Evolutionary conservation across 352 stramenopile species (phyloP).

Genomic region (Elongisporangium anandrum): DNA sequence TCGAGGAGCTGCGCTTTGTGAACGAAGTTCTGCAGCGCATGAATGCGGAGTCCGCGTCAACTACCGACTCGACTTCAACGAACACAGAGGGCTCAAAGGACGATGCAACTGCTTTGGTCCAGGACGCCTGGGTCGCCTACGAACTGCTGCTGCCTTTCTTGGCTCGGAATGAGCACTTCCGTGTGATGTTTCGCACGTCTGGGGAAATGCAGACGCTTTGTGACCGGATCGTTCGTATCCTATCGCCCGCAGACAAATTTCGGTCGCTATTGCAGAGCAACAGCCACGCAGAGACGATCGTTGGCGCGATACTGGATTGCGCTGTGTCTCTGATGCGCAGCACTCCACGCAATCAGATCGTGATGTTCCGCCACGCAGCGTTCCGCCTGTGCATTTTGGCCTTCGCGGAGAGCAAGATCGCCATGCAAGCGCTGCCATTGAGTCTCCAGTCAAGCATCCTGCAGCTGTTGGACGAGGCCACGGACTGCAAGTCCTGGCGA

Average conservation of each 20-base stretch:
- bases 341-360: constrained; percentile 54
- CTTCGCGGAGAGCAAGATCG: background rate
- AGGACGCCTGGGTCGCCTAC: constrained; percentile 34
- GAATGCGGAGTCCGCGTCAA: constrained; percentile 9
- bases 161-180: constrained; percentile 33
- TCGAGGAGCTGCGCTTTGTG: constrained; percentile 48
- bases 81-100: constrained; percentile 4
- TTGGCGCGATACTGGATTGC: constrained; percentile 44
- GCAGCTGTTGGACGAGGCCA: constrained; percentile 36
- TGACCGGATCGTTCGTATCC: constrained; percentile 20
- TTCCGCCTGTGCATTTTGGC: constrained; percentile 29
- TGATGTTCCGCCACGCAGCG: constrained; percentile 29
- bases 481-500: constrained; percentile 61
- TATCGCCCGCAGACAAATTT: constrained; percentile 1
- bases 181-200: constrained; percentile 51
- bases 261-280: background rate
- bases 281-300: constrained; percentile 12
- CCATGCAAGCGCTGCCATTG: constrained; percentile 4
- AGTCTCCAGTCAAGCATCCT: constrained; percentile 26
- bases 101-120: background rate
- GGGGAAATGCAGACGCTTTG: constrained; percentile 43
- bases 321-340: constrained; percentile 21
- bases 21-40: constrained; percentile 44
- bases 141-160: constrained; percentile 52
- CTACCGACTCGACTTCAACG: background rate